Conservation (phyloP, 225 moss, liverwort and hornwort genomes). For the Pseudisothecium myosuroides region DNA sequence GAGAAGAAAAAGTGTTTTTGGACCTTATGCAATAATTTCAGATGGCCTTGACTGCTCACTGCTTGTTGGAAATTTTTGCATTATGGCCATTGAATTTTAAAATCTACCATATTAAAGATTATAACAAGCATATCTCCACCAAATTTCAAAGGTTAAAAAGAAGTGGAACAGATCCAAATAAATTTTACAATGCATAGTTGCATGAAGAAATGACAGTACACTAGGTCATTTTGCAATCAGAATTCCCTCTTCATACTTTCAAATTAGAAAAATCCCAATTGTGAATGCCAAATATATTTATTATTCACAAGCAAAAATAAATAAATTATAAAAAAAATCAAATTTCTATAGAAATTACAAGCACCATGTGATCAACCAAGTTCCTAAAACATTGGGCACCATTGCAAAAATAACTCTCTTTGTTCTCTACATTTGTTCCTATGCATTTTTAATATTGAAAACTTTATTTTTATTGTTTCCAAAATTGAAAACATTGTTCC, state of each 20-base stretch:
- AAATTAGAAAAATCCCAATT: background rate
- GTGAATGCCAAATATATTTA: too few species aligned
- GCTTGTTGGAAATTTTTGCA: background rate
- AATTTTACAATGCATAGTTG: background rate
- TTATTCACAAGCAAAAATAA: too few species aligned
- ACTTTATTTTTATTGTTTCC: too few species aligned
- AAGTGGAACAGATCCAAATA: background rate
- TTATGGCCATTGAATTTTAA: background rate
- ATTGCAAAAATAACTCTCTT: too few species aligned
- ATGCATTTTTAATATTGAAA: too few species aligned
- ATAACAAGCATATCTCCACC: background rate
- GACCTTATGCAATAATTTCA: accelerated
- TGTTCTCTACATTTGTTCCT: too few species aligned
- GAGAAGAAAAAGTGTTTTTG: background rate
- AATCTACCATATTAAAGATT: background rate
- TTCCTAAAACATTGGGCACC: too few species aligned
- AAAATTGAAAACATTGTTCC: background rate
- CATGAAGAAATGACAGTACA: background rate
- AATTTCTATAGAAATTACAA: too few species aligned
- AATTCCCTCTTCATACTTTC: background rate
- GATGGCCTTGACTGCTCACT: accelerated
- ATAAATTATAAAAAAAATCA: too few species aligned
- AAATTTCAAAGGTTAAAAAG: background rate
- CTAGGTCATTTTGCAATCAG: background rate
- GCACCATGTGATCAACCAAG: too few species aligned